phyloP scores from a whole-genome alignment of 805 yeast genomes.

The Metschnikowia peoriensis region DNA sequence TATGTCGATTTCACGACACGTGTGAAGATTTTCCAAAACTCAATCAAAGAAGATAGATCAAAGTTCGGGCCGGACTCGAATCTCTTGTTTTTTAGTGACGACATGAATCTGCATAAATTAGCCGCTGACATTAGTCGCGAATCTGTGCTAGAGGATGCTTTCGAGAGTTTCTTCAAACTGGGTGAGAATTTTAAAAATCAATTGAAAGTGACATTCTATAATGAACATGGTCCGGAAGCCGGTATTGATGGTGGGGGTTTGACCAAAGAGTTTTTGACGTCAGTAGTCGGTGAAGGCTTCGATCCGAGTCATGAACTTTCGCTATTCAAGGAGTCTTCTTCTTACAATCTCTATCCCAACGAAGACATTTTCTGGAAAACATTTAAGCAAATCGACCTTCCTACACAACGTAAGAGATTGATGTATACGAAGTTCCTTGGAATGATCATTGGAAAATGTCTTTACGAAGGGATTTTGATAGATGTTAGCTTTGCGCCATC shows the following conservation, averaged over 20 bases:
- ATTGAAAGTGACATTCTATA: slow-evolving; percentile 64
- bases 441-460: slow-evolving; percentile 80
- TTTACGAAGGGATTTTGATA: slow-evolving; percentile 77
- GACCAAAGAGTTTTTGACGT: slow-evolving; percentile 84
- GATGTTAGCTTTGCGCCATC: slow-evolving; percentile 86
- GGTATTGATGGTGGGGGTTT: slow-evolving; percentile 98
- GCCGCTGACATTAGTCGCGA: slow-evolving; percentile 67
- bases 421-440: slow-evolving; percentile 65
- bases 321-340: slow-evolving; percentile 42
- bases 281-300: slow-evolving; percentile 70
- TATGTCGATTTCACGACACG: slow-evolving; percentile 74
- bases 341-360: slow-evolving; percentile 73
- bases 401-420: slow-evolving; percentile 25
- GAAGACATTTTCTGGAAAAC: slow-evolving; percentile 47
- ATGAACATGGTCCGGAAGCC: slow-evolving; percentile 74
- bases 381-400: slow-evolving; percentile 30
- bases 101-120: slow-evolving; percentile 20
- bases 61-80: slow-evolving; percentile 19
- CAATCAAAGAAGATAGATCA: slow-evolving; percentile 55
- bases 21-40: slow-evolving; percentile 65
- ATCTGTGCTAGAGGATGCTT: slow-evolving; percentile 73
- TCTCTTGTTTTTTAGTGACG: slow-evolving; percentile 17
- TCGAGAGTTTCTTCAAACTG: slow-evolving; percentile 47
- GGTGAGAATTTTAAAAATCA: slow-evolving; percentile 59
- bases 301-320: slow-evolving; percentile 27